Evolutionary conservation across 2,329 filamentous ascomycete genomes (phyloP).

Genomic region (Reticulascus tulasneorum): DNA sequence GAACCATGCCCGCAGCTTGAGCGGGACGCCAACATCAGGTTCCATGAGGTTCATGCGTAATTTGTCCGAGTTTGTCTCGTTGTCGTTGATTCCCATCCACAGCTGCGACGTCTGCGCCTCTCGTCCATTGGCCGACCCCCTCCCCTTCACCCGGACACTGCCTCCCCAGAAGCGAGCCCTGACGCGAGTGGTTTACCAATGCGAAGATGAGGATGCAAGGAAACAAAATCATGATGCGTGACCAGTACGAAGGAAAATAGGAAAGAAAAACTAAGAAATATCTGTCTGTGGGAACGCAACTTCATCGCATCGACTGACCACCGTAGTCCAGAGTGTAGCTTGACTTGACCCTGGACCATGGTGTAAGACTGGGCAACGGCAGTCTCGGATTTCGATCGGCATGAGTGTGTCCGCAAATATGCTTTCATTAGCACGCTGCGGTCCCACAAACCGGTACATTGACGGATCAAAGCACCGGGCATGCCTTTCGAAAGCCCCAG

Average conservation of each 20-base stretch:
- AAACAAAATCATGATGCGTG: conserved; percentile 9
- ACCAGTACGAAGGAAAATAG: conserved; percentile 16
- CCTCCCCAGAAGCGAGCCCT: conserved; percentile 33
- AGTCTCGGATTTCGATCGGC: conserved; percentile 4
- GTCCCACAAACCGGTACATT: conserved; percentile 25
- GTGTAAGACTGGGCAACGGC: conserved; percentile 6
- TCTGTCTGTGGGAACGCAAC: conserved; percentile 24
- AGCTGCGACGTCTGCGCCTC: not conserved
- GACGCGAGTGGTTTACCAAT: conserved; percentile 20
- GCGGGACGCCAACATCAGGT: too few relatives aligned
- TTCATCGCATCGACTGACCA: conserved; percentile 31
- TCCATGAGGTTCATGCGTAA: too few relatives aligned
- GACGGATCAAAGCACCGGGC: conserved; percentile 28
- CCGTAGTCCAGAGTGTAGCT: too few relatives aligned
- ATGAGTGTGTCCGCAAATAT: too few relatives aligned
- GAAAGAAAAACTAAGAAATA: conserved; percentile 15
- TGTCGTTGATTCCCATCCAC: too few relatives aligned
- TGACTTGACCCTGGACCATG: too few relatives aligned
- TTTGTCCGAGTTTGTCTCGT: too few relatives aligned
- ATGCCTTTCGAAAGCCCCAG: conserved; percentile 37
- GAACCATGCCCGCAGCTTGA: too few relatives aligned
- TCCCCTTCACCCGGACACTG: conserved; percentile 14
- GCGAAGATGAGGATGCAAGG: conserved; percentile 16
- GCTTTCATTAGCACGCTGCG: too few relatives aligned
- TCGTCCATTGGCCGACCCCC: conserved; percentile 4